Percentiles rank a stretch among this genome's conserved stretches.
phyloP scores from a whole-genome alignment of 345 rosid species.

The Trapa incisa region DNA sequence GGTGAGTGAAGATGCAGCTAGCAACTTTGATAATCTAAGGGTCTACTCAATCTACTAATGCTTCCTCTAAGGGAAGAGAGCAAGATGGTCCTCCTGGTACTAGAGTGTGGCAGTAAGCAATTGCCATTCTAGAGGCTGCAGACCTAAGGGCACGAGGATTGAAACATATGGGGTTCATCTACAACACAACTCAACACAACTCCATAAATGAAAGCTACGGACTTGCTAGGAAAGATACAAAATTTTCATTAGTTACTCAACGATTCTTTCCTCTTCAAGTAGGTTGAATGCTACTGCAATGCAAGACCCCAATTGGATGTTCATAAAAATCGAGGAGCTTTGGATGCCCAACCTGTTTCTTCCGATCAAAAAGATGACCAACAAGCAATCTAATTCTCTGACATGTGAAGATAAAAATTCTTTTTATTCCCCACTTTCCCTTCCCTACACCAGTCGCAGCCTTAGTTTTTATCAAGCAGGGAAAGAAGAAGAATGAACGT shows the following conservation, averaged over 20 bases:
- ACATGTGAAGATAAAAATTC: no score
- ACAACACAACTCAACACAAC: constrained; percentile 30
- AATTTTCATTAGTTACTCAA: constrained; percentile 3
- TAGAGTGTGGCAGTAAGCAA: constrained; percentile 30
- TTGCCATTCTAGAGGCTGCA: constrained; percentile 39
- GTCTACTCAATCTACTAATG: constrained; percentile 22
- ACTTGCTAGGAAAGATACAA: constrained; percentile 4
- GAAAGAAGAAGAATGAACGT: no score
- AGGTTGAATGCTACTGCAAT: not conserved
- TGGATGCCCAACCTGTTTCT: no score
- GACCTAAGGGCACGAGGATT: constrained; percentile 27
- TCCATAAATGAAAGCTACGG: constrained; percentile 20
- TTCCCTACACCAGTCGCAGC: no score
- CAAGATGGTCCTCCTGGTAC: constrained; percentile 36
- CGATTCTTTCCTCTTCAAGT: constrained; percentile 22
- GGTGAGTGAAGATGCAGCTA: constrained; percentile 36
- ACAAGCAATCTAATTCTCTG: no score
- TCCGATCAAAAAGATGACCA: no score
- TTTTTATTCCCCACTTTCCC: no score
- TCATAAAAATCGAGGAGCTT: no score
- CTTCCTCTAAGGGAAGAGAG: constrained; percentile 18
- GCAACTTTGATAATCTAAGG: constrained; percentile 72
- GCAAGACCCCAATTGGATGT: not conserved
- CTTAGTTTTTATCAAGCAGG: no score
- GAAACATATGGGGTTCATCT: constrained; percentile 34